Evolutionary conservation across 768 basidiomycete species (phyloP).

Genomic region (Lactarius deliciosus): DNA sequence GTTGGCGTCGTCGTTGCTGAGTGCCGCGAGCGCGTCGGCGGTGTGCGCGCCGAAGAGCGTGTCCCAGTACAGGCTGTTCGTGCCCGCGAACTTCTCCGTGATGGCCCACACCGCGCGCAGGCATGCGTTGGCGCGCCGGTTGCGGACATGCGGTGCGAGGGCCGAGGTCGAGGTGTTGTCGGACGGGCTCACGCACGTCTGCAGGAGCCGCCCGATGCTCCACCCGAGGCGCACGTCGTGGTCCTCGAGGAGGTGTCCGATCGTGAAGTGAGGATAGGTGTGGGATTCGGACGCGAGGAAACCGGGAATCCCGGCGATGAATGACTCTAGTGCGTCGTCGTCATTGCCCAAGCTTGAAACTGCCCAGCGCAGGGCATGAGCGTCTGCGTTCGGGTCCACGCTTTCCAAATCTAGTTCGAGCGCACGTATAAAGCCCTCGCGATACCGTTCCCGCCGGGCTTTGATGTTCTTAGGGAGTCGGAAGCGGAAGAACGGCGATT

Average conservation of each 20-base stretch:
- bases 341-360: conserved; percentile 1
- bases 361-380: conserved; percentile 13
- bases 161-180: background rate
- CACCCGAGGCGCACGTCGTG: conserved; percentile 21
- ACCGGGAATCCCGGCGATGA: conserved; percentile 20
- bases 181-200: conserved; percentile 14
- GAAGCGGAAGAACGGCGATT: background rate
- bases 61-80: conserved; percentile 18
- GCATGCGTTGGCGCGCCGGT: conserved; percentile 14
- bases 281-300: conserved; percentile 21
- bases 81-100: conserved; percentile 22
- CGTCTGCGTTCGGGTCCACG: conserved; percentile 10
- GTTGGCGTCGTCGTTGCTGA: conserved; percentile 1
- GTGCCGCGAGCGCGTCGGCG: conserved; percentile 14
- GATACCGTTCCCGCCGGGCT: conserved; percentile 15
- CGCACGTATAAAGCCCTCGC: conserved; percentile 16
- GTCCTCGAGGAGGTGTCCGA: conserved; percentile 22
- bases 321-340: conserved; percentile 21
- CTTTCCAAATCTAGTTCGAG: conserved; percentile 15
- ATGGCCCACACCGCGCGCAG: conserved; percentile 18
- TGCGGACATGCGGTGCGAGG: background rate
- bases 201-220: conserved; percentile 24
- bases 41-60: conserved; percentile 22
- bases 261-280: conserved; percentile 18
- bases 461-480: conserved; percentile 16